These are phyloP conservation scores for Suillus subaureus DNA, from an alignment of 768 basidiomycete species.

Conservation along the genomic window DNA sequence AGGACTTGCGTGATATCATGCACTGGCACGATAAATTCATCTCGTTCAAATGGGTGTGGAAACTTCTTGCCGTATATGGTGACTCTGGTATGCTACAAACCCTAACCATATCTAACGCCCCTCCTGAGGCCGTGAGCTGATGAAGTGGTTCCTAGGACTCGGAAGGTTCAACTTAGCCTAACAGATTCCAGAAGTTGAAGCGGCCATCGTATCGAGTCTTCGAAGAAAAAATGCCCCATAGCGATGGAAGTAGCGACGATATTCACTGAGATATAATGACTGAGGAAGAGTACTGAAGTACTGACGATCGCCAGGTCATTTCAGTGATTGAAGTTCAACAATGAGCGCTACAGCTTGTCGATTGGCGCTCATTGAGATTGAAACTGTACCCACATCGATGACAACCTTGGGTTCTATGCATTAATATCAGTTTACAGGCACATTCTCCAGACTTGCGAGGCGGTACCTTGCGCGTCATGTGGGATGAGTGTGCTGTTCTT, in stretches of 20 bases:
- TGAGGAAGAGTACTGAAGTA: background rate
- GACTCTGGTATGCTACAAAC: background rate
- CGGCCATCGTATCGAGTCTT: background rate
- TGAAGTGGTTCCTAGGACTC: background rate
- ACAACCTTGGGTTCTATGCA: background rate
- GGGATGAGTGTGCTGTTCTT: background rate
- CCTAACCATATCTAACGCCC: background rate
- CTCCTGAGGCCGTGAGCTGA: too few relatives aligned
- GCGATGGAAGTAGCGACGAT: background rate
- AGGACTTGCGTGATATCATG: background rate
- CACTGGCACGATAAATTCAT: background rate
- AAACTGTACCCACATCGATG: background rate
- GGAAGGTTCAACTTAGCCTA: too few relatives aligned
- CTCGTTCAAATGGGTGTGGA: background rate
- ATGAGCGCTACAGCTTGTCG: background rate
- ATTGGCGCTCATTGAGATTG: background rate
- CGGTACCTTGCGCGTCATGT: background rate
- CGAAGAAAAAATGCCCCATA: background rate
- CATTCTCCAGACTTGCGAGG: background rate
- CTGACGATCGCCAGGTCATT: background rate
- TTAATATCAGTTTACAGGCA: background rate
- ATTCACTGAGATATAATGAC: background rate
- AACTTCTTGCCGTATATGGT: background rate
- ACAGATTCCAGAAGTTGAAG: background rate
- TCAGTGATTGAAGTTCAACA: background rate